Base-by-base conservation (phyloP, 768 basidiomycete species). In the Cyclocybe cylindracea region DNA sequence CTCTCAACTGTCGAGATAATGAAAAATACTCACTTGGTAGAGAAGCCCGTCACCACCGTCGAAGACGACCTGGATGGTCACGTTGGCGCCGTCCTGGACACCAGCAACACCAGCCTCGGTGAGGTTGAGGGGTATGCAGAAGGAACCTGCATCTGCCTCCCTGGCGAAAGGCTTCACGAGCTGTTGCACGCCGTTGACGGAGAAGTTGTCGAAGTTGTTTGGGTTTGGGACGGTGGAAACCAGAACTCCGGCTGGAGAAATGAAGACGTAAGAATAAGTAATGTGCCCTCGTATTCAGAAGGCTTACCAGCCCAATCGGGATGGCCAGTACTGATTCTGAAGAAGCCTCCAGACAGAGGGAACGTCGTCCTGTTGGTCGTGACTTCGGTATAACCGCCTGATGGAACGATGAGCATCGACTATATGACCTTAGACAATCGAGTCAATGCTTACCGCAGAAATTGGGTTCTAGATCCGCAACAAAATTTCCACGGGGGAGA, bases 51-150 rank as follows among this genome's bases (percentile, higher is more conserved):
- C 88, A 29, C 87, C 86, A 44, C 86, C 86, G 49, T 80, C 69
- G 59, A 71, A 84, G 41, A 80, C 61, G 24, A 73, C 66, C 66
- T 88, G 86, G 40, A 92, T 76, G 2, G 91, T 91, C 39, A 88
- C 86, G 53, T 88, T 84, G 3, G 80, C 73, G 16, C 89, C 88
- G 53, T 86, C 77, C 41, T 69, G 63, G 41, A 84, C 63, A 18
- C 71, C 67, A 14, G 85, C 60, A 44, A 76, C 72, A 24, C 71
- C 68, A 11, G 80, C 65, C 1, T 70, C 60, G 1, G 72, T 61
- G 46, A 91, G 66, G 65, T 89, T 71, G 42, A 92, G 74, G 3
- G 84, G 82, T 54, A 87, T 78, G 65, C 89, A 92, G 59, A 76
- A 80, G 6, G 63, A 63, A 39, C 91, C 90, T 39, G 79, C 77